Evolutionary conservation across 257 asterid genomes (phyloP).

Genomic region (Primulina huaijiensis): DNA sequence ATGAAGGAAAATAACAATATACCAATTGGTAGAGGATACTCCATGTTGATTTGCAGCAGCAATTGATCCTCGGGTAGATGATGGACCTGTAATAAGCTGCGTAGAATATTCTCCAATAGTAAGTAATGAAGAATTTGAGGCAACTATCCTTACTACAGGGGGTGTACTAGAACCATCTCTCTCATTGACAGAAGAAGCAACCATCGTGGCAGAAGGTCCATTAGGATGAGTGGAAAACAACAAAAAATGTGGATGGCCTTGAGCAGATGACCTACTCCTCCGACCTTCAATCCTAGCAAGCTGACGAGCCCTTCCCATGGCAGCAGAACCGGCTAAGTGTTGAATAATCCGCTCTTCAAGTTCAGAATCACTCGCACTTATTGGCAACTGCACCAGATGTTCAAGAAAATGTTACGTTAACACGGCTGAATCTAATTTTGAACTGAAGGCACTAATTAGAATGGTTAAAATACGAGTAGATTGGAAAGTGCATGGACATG

Average conservation of each 20-base stretch:
- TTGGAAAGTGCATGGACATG: constrained; percentile 52
- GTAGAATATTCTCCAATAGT: constrained; percentile 54
- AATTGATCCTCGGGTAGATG: constrained; percentile 49
- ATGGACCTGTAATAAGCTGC: constrained; percentile 30
- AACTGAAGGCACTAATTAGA: not conserved
- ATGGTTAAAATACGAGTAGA: not conserved
- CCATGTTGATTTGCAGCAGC: constrained; percentile 44
- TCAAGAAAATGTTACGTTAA: constrained; percentile 6
- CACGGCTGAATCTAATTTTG: not conserved
- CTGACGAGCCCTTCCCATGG: constrained; percentile 92
- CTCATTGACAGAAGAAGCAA: constrained; percentile 35
- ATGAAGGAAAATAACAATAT: constrained; percentile 9
- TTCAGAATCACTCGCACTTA: constrained; percentile 77
- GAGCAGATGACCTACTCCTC: constrained; percentile 67
- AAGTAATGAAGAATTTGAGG: constrained; percentile 43
- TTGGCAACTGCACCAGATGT: constrained; percentile 59
- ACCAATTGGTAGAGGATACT: constrained; percentile 50
- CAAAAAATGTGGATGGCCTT: constrained; percentile 73
- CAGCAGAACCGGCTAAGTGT: constrained; percentile 93
- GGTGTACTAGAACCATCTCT: constrained; percentile 41
- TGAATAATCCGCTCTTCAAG: constrained; percentile 88
- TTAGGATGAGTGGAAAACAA: constrained; percentile 68
- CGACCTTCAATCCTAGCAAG: constrained; percentile 77
- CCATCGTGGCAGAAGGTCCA: constrained; percentile 38
- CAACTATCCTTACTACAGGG: constrained; percentile 39